Evolutionary conservation across 169 alveolate species (phyloP).

Genomic region (Plasmodium gallinaceum): DNA sequence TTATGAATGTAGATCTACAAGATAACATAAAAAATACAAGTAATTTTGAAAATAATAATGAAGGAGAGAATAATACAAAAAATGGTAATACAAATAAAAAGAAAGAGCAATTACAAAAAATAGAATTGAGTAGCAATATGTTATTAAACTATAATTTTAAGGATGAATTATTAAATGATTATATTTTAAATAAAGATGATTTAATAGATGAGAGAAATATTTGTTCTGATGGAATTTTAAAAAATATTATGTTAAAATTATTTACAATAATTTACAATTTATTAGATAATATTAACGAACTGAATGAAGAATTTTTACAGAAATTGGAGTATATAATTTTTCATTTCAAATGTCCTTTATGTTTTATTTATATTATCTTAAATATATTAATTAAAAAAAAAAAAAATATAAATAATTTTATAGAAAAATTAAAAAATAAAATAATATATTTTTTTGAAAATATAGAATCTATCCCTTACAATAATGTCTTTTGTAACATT

Average conservation of each 20-base stretch:
- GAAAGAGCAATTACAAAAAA: background rate
- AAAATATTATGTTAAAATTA: slow-evolving; percentile 55
- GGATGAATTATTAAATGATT: background rate
- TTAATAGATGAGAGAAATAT: slow-evolving; percentile 7
- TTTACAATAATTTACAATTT: slow-evolving; percentile 55
- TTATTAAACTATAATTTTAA: background rate
- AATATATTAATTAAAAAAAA: slow-evolving; percentile 55
- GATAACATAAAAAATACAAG: background rate
- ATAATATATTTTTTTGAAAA: slow-evolving; percentile 36
- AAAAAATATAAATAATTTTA: slow-evolving; percentile 46
- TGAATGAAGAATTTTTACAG: slow-evolving; percentile 31
- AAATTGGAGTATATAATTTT: slow-evolving; percentile 40
- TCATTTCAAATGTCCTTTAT: slow-evolving; percentile 52
- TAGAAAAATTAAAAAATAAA: slow-evolving; percentile 45
- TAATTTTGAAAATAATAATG: background rate
- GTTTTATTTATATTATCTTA: slow-evolving; percentile 50
- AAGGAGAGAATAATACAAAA: background rate
- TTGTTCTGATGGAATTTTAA: slow-evolving; percentile 37
- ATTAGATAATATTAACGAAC: slow-evolving; percentile 34
- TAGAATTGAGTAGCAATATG: too few species aligned
- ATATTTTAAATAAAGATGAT: slow-evolving; percentile 29
- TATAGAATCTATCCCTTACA: slow-evolving; percentile 26
- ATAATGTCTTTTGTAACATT: slow-evolving; percentile 41
- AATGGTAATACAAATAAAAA: background rate
- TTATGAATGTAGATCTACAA: background rate